Conservation (phyloP, 1,139 yeast genomes). For the Wickerhamomyces sp. region DNA sequence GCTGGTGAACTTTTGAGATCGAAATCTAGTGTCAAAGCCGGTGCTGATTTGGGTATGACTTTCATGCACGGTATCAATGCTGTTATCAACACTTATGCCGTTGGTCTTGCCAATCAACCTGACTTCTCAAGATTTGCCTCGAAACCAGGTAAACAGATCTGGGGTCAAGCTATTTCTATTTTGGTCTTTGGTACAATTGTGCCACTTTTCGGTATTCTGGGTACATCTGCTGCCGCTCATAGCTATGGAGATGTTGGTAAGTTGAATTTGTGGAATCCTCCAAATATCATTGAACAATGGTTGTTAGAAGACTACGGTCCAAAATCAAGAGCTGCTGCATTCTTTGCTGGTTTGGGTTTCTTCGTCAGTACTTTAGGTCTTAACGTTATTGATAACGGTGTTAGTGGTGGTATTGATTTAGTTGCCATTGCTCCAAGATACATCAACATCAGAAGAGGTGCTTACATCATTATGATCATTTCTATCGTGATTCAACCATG, state of each 20-base stretch:
- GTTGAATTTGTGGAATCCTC: constrained; percentile 34
- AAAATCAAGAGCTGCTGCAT: constrained; percentile 31
- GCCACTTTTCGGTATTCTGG: constrained; percentile 35
- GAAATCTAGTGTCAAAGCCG: constrained; percentile 15
- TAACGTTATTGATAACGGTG: constrained; percentile 37
- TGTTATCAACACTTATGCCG: constrained; percentile 30
- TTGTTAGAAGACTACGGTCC: constrained; percentile 25
- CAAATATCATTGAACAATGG: constrained; percentile 28
- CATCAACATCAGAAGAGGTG: constrained; percentile 35
- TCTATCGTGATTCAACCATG: constrained; percentile 30
- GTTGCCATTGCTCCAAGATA: constrained; percentile 36
- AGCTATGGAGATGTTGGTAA: constrained; percentile 30
- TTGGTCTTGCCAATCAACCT: constrained; percentile 30
- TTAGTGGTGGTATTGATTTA: constrained; percentile 41
- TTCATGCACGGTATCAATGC: constrained; percentile 27
- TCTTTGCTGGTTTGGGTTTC: constrained; percentile 30
- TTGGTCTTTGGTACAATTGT: constrained; percentile 31
- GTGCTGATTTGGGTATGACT: constrained; percentile 29
- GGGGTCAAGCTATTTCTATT: constrained; percentile 28
- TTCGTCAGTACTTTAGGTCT: constrained; percentile 31
- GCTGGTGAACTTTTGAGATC: constrained; percentile 22
- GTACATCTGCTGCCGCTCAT: constrained; percentile 36
- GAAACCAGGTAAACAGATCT: constrained; percentile 23
- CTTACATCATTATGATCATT: constrained; percentile 25
- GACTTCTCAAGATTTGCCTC: constrained; percentile 40